Conservation (phyloP, 2,329 filamentous ascomycete species). For the Cladosporium oxysporum region DNA sequence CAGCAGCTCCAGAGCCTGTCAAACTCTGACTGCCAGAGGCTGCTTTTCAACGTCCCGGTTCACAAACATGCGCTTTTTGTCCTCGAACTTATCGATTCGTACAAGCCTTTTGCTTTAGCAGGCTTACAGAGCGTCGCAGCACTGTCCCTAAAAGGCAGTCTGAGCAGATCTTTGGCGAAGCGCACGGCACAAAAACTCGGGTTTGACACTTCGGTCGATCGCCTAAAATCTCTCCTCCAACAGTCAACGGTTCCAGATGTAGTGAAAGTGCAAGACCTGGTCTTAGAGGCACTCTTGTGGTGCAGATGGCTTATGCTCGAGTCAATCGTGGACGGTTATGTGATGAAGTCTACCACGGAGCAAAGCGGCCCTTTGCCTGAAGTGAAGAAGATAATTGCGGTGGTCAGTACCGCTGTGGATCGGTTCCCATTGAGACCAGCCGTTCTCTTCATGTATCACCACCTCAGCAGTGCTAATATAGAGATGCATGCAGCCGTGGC, state of each 20-base stretch:
- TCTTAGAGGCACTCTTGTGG: constrained; percentile 15
- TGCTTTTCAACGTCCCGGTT: constrained; percentile 13
- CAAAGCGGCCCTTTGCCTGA: constrained; percentile 4
- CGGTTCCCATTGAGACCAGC: neutral
- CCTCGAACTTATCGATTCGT: constrained; percentile 18
- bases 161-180: constrained; percentile 20
- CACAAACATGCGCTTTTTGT: constrained; percentile 15
- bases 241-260: neutral
- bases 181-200: constrained; percentile 14
- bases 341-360: constrained; percentile 10
- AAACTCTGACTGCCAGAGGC: neutral
- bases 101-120: constrained; percentile 21
- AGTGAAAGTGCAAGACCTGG: neutral
- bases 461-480: constrained; percentile 18
- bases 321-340: constrained; percentile 16
- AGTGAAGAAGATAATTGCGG: neutral
- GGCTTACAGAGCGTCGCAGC: constrained; percentile 16
- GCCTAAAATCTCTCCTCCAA: neutral
- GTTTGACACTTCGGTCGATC: neutral
- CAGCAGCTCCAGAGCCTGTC: constrained; percentile 12
- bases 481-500: constrained; percentile 10
- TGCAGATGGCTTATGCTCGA: constrained; percentile 18
- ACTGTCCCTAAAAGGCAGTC: constrained; percentile 17
- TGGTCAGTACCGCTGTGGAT: constrained; percentile 8
- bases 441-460: constrained; percentile 12